Evolutionary conservation across 208 protist species (phyloP).

Genomic region (Jaenimonas drosophilae): DNA sequence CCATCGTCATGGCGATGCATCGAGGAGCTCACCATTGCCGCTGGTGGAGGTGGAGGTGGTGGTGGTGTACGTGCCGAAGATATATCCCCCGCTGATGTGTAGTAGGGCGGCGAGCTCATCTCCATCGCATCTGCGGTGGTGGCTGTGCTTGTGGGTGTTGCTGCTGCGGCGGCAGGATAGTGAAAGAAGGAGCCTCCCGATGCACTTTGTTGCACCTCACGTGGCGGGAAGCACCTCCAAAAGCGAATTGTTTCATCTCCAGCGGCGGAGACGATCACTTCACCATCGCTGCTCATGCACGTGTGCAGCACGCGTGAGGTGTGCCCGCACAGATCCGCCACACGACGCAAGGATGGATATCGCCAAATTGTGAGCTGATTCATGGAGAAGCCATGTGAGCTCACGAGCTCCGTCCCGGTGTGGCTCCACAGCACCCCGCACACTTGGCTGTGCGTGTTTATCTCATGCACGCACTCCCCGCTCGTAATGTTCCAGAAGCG

Average conservation of each 20-base stretch:
- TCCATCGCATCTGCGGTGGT: no score
- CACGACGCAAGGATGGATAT: conserved; percentile 95
- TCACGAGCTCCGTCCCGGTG: conserved; percentile 95
- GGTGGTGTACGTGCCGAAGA: no score
- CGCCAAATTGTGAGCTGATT: conserved; percentile 99
- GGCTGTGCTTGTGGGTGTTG: conserved; percentile 7
- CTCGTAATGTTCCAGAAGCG: conserved; percentile 97
- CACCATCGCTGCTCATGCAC: conserved; percentile 94
- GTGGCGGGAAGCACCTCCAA: conserved; percentile 78
- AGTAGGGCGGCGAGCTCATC: no score
- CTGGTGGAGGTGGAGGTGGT: no score
- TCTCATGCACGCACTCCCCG: conserved; percentile 87
- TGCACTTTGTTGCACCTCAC: conserved; percentile 1
- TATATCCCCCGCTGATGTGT: no score
- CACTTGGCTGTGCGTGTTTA: conserved; percentile 97
- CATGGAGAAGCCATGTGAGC: conserved; percentile 96
- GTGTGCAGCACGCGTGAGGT: conserved; percentile 97
- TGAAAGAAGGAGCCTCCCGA: background rate
- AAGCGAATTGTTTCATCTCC: conserved; percentile 98
- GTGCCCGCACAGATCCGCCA: conserved; percentile 97
- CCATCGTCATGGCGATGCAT: no score
- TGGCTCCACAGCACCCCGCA: conserved; percentile 95
- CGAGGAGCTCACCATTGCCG: no score
- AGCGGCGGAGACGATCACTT: conserved; percentile 95
- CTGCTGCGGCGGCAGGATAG: no score